Percentiles rank a stretch among this genome's conserved stretches.
phyloP scores from a whole-genome alignment of 768 basidiomycete species.

The Lactarius hatsudake region DNA sequence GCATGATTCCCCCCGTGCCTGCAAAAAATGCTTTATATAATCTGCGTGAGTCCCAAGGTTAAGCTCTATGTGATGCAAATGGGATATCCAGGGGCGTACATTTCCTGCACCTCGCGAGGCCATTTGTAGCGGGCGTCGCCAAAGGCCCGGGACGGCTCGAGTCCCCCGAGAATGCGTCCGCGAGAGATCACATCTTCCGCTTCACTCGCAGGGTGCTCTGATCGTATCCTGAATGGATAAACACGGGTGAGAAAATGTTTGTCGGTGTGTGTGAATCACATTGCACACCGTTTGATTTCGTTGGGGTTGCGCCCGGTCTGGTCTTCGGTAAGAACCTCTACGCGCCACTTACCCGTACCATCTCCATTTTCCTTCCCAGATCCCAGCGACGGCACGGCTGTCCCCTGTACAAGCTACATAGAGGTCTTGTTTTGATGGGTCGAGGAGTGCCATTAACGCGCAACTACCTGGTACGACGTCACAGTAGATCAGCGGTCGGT shows the following conservation, averaged over 20 bases:
- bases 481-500: background rate
- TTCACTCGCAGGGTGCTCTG: conserved; percentile 81
- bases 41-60: conserved; percentile 33
- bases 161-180: conserved; percentile 82
- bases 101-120: conserved; percentile 67
- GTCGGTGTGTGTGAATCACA: background rate
- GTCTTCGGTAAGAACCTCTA: conserved; percentile 93
- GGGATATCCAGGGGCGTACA: conserved; percentile 44
- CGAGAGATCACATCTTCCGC: conserved; percentile 66
- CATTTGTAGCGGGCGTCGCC: conserved; percentile 92
- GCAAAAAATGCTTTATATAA: conserved; percentile 65
- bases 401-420: conserved; percentile 94
- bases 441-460: conserved; percentile 84
- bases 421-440: conserved; percentile 75
- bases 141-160: conserved; percentile 85
- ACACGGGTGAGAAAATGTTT: conserved; percentile 2
- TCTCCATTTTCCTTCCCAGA: conserved; percentile 71
- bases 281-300: conserved; percentile 72
- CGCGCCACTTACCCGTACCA: conserved; percentile 77
- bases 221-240: conserved; percentile 54
- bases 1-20: conserved; percentile 57
- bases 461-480: conserved; percentile 65
- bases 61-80: background rate
- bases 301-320: conserved; percentile 91
- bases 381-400: conserved; percentile 91